Conservation (phyloP, 495 filamentous ascomycete species). For the Tuber brumale region DNA sequence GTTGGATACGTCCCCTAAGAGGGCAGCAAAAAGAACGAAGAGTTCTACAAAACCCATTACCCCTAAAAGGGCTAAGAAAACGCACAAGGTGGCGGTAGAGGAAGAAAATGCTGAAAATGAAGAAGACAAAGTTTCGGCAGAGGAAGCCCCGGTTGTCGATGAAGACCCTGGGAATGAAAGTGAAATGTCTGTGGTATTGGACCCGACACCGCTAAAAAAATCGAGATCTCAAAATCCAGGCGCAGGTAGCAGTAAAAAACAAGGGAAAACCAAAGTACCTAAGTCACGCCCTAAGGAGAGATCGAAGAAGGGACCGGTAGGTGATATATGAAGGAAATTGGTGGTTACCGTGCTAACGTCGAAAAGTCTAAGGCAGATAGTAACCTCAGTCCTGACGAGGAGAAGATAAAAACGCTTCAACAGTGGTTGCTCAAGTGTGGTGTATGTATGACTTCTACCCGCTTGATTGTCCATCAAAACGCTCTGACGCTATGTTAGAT, state of each 20-base stretch:
- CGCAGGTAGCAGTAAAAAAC: slow-evolving; percentile 10
- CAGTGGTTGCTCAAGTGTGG: slow-evolving; percentile 84
- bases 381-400: slow-evolving; percentile 60
- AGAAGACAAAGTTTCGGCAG: slow-evolving; percentile 33
- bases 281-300: slow-evolving; percentile 31
- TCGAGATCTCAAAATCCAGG: neutral
- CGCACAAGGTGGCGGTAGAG: slow-evolving; percentile 34
- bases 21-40: slow-evolving; percentile 11
- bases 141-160: slow-evolving; percentile 30
- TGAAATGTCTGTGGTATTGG: slow-evolving; percentile 70
- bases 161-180: slow-evolving; percentile 59
- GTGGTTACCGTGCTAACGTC: slow-evolving; percentile 12
- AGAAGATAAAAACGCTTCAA: slow-evolving; percentile 86
- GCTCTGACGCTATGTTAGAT: slow-evolving; percentile 45
- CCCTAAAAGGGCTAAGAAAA: slow-evolving; percentile 16
- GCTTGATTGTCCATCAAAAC: neutral
- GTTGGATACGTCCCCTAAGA: slow-evolving; percentile 26
- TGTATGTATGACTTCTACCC: slow-evolving; percentile 16
- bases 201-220: slow-evolving; percentile 32
- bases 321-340: neutral
- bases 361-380: slow-evolving; percentile 39
- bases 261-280: slow-evolving; percentile 18
- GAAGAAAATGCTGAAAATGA: slow-evolving; percentile 43
- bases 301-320: slow-evolving; percentile 25
- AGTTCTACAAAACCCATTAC: slow-evolving; percentile 9